Conservation (phyloP, 306 rosid genomes). For the Styphnolobium japonicum region DNA sequence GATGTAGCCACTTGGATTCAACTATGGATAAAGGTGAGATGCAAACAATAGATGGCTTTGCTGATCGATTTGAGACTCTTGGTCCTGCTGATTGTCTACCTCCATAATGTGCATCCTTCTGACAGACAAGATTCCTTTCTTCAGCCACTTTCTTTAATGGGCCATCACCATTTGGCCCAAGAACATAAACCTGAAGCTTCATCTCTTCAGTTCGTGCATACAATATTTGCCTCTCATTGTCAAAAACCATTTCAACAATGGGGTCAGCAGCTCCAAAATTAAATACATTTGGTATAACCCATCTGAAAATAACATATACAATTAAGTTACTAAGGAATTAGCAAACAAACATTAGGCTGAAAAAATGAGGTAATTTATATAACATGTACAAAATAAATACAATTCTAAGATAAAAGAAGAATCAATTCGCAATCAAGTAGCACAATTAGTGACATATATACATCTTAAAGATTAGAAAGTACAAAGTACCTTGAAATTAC, state of each 20-base stretch:
- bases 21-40: slow-evolving; percentile 85
- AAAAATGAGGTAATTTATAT: slow-evolving; percentile 2
- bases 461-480: slow-evolving; percentile 9
- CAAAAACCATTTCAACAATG: slow-evolving; percentile 86
- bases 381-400: background rate
- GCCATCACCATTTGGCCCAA: slow-evolving; percentile 82
- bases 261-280: slow-evolving; percentile 96
- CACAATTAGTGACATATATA: background rate
- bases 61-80: slow-evolving; percentile 59
- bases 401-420: background rate
- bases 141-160: slow-evolving; percentile 90
- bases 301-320: slow-evolving; percentile 57
- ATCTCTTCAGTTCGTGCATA: slow-evolving; percentile 90
- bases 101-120: slow-evolving; percentile 71
- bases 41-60: slow-evolving; percentile 82
- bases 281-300: slow-evolving; percentile 96
- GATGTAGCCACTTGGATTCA: slow-evolving; percentile 90
- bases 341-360: slow-evolving; percentile 6
- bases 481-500: slow-evolving; percentile 77
- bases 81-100: slow-evolving; percentile 80
- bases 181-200: slow-evolving; percentile 87
- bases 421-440: background rate
- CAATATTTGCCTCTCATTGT: slow-evolving; percentile 85
- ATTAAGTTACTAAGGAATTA: slow-evolving; percentile 19
- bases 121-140: slow-evolving; percentile 85